Percentiles rank a stretch among this genome's conserved stretches.
These are phyloP conservation scores for Aspergillus mulundensis DNA, from an alignment of 495 filamentous ascomycete genomes.

Conservation along the genomic window DNA sequence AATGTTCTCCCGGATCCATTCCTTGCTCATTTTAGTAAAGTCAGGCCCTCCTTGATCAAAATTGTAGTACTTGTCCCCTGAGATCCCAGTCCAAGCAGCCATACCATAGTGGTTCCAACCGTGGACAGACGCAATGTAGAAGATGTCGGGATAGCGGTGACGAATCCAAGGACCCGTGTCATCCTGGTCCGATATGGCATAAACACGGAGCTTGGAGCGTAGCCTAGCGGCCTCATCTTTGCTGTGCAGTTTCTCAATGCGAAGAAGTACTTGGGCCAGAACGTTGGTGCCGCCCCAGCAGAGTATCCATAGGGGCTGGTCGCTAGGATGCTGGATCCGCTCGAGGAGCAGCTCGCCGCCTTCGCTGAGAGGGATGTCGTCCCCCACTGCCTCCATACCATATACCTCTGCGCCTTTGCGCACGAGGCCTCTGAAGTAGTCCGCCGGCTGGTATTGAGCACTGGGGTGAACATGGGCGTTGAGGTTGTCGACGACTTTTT, in stretches of 20 bases:
- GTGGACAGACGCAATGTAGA: slow-evolving; percentile 44
- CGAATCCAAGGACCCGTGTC: slow-evolving; percentile 48
- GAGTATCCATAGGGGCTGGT: slow-evolving; percentile 40
- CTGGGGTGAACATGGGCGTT: slow-evolving; percentile 36
- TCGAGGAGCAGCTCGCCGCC: slow-evolving; percentile 39
- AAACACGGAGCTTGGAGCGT: slow-evolving; percentile 39
- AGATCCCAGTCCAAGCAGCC: slow-evolving; percentile 46
- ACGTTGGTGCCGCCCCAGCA: slow-evolving; percentile 48
- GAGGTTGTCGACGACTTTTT: slow-evolving; percentile 34
- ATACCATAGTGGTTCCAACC: slow-evolving; percentile 47
- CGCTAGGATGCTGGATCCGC: slow-evolving; percentile 21
- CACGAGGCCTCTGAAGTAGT: slow-evolving; percentile 26
- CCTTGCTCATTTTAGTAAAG: slow-evolving; percentile 28
- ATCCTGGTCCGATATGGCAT: slow-evolving; percentile 49
- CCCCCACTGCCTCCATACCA: slow-evolving; percentile 31
- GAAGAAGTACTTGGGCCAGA: slow-evolving; percentile 38
- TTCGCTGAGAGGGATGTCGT: slow-evolving; percentile 28
- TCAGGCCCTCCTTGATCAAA: slow-evolving; percentile 46
- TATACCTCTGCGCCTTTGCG: slow-evolving; percentile 31
- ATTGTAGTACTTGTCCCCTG: slow-evolving; percentile 41
- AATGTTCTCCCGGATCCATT: slow-evolving; percentile 46
- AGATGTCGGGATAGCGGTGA: slow-evolving; percentile 38
- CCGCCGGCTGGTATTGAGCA: slow-evolving; percentile 29
- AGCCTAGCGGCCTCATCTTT: slow-evolving; percentile 27
- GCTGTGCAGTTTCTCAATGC: slow-evolving; percentile 26